Conservation (phyloP, 2,329 filamentous ascomycete species). For the Aspergillus sp. region DNA sequence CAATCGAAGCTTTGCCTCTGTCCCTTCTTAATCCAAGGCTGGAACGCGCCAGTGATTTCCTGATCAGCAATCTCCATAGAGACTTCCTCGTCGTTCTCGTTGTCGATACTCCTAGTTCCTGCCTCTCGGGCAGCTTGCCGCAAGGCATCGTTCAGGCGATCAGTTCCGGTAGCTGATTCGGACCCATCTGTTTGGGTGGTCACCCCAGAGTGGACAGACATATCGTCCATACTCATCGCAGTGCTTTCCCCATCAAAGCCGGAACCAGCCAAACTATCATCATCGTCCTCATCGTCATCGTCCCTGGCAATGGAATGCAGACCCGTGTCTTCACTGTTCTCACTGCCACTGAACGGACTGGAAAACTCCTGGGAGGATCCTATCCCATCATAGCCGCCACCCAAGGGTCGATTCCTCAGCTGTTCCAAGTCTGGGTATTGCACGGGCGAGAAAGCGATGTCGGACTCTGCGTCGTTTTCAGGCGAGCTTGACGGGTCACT, state of each 20-base stretch:
- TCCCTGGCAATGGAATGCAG: slow-evolving; percentile 39
- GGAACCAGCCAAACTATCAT: slow-evolving; percentile 48
- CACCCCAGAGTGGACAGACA: slow-evolving; percentile 66
- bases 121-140: slow-evolving; percentile 73
- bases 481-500: slow-evolving; percentile 62
- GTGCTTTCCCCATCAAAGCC: slow-evolving; percentile 66
- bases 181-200: slow-evolving; percentile 58
- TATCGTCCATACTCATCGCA: slow-evolving; percentile 79
- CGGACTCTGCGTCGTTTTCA: slow-evolving; percentile 59
- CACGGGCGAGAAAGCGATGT: slow-evolving; percentile 60
- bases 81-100: slow-evolving; percentile 65
- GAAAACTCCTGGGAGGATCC: slow-evolving; percentile 71
- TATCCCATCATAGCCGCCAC: slow-evolving; percentile 50
- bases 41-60: slow-evolving; percentile 51
- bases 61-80: slow-evolving; percentile 76
- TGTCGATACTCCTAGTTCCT: slow-evolving; percentile 67
- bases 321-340: slow-evolving; percentile 46
- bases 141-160: slow-evolving; percentile 73
- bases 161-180: slow-evolving; percentile 63
- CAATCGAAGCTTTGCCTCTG: slow-evolving; percentile 43
- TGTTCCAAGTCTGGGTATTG: slow-evolving; percentile 66
- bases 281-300: slow-evolving; percentile 46
- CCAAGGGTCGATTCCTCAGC: slow-evolving; percentile 43
- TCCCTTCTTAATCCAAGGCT: slow-evolving; percentile 49
- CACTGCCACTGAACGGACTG: slow-evolving; percentile 69